Evolutionary conservation across 2,329 filamentous ascomycete genomes (phyloP).

Genomic region (Talaromyces sp.): DNA sequence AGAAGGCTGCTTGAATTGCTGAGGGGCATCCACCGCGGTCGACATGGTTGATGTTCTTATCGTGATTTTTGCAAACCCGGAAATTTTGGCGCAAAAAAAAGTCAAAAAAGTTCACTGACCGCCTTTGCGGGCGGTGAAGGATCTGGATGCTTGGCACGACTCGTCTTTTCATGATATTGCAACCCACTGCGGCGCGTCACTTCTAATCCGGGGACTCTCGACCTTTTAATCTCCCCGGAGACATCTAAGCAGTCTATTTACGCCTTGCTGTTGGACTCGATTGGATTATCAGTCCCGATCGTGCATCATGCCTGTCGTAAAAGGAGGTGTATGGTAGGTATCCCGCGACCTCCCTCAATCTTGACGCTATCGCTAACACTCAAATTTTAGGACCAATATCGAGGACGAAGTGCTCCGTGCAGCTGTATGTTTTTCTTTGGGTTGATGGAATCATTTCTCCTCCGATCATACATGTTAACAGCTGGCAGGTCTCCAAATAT

Average conservation of each 20-base stretch:
- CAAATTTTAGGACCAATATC: constrained; percentile 59
- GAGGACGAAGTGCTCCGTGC: constrained; percentile 97
- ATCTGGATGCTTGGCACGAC: constrained; percentile 30
- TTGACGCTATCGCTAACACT: constrained; percentile 22
- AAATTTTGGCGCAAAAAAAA: constrained; percentile 23
- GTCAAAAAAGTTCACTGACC: constrained; percentile 20
- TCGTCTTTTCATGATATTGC: constrained; percentile 25
- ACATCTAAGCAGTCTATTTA: not conserved
- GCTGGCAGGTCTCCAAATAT: constrained; percentile 73
- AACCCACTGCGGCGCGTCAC: constrained; percentile 27
- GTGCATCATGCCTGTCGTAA: constrained; percentile 64
- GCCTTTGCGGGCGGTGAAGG: constrained; percentile 21
- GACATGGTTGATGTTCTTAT: constrained; percentile 37
- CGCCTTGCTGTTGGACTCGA: not conserved
- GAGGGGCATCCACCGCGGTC: constrained; percentile 60
- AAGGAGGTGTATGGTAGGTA: constrained; percentile 63
- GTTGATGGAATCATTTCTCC: not conserved
- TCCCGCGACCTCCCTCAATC: not conserved
- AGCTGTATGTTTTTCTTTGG: constrained; percentile 53
- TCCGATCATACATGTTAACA: constrained; percentile 13
- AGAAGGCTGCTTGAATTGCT: constrained; percentile 83
- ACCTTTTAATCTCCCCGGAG: constrained; percentile 18
- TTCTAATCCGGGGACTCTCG: constrained; percentile 20
- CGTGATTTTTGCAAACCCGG: constrained; percentile 15
- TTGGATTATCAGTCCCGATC: constrained; percentile 6